phyloP scores from a whole-genome alignment of 2,329 filamentous ascomycete genomes.

The Scedosporium dehoogii region DNA sequence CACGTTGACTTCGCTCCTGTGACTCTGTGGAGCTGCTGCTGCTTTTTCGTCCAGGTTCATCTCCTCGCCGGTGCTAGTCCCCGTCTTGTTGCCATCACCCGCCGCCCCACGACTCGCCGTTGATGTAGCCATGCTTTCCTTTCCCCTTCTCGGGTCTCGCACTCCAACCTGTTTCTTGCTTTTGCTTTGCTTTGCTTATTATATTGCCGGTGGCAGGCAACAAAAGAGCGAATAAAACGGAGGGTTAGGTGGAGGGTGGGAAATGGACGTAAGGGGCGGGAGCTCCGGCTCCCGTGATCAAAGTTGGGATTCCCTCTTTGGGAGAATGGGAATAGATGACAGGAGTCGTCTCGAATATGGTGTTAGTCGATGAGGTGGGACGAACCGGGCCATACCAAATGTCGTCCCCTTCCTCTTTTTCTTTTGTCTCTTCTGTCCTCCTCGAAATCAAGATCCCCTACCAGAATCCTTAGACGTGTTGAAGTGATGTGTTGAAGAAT shows the following conservation, averaged over 20 bases:
- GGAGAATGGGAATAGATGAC: not conserved
- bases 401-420: not conserved
- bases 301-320: not conserved
- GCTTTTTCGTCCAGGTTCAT: conserved; percentile 4
- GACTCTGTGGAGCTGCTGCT: not conserved
- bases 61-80: not conserved
- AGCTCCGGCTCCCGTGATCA: conserved; percentile 1
- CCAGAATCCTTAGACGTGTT: not conserved
- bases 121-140: conserved; percentile 3
- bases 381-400: not conserved
- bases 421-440: not conserved
- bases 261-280: not conserved
- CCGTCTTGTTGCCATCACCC: not conserved
- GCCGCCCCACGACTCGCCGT: conserved; percentile 2
- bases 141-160: not conserved
- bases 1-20: not conserved
- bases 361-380: not conserved
- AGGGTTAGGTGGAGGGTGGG: not conserved
- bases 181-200: not conserved
- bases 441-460: not conserved
- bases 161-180: not conserved
- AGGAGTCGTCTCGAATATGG: conserved; percentile 1
- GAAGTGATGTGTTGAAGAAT: not conserved
- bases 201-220: not conserved
- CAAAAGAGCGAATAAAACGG: not conserved